Percentiles rank a stretch among this genome's conserved stretches.
Conservation (phyloP, 768 basidiomycete species). For the Crepidotus variabilis region DNA sequence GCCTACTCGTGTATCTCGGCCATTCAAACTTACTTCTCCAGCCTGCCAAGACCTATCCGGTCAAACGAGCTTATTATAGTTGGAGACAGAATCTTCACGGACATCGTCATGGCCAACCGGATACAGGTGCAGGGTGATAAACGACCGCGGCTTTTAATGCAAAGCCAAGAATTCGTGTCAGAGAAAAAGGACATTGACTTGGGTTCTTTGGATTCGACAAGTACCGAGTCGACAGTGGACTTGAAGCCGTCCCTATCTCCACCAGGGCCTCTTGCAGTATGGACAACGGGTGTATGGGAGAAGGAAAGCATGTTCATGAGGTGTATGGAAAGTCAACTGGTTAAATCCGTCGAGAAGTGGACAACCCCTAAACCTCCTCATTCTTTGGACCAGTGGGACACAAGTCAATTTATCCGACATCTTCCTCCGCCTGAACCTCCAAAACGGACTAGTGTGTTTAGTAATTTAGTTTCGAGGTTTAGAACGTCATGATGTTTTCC, state of each 20-base stretch:
- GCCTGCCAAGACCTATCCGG: constrained; percentile 48
- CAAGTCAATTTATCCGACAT: constrained; percentile 26
- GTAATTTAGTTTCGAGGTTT: neutral
- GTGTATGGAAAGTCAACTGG: constrained; percentile 50
- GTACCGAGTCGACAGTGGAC: no score
- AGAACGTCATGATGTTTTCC: neutral
- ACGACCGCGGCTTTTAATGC: neutral
- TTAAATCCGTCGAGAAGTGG: constrained; percentile 44
- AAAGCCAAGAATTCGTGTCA: neutral
- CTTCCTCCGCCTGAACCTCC: neutral
- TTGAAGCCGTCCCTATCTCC: constrained; percentile 8
- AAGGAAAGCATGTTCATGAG: constrained; percentile 61
- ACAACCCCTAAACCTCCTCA: constrained; percentile 20
- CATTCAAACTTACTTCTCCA: constrained; percentile 74
- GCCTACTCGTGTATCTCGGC: constrained; percentile 67
- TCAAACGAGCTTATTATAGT: constrained; percentile 74
- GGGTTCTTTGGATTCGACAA: no score
- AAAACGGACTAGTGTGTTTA: neutral
- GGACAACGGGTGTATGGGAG: constrained; percentile 71
- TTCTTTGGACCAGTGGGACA: constrained; percentile 19
- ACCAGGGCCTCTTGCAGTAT: constrained; percentile 58
- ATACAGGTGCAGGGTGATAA: constrained; percentile 35
- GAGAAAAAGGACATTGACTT: no score
- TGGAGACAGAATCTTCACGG: constrained; percentile 92
- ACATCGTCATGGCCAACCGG: constrained; percentile 82